phyloP scores from a whole-genome alignment of 2,329 filamentous ascomycete species.

The Pseudogymnoascus sp. region DNA sequence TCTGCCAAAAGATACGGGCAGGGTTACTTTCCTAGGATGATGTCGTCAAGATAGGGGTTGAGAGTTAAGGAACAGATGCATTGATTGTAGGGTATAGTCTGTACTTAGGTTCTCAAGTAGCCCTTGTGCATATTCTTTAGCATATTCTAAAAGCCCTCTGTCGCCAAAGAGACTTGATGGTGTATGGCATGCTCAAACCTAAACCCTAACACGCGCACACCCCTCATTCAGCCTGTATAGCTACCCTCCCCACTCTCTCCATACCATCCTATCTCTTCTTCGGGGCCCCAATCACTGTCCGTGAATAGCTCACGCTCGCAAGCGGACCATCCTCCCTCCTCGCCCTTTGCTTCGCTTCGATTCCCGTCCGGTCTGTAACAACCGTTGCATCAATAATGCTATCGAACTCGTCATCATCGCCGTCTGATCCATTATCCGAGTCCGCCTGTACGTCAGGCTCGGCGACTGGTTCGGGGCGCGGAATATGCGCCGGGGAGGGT shows the following conservation, averaged over 20 bases:
- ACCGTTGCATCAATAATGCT: conserved; percentile 87
- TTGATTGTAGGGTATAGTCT: neutral
- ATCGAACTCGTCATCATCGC: conserved; percentile 70
- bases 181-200: neutral
- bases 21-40: neutral
- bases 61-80: neutral
- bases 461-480: conserved; percentile 45
- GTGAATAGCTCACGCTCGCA: conserved; percentile 27
- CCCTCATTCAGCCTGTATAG: neutral
- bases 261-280: conserved; percentile 17
- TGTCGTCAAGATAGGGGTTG: neutral
- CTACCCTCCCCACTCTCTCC: neutral
- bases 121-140: neutral
- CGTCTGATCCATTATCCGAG: conserved; percentile 49
- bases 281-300: conserved; percentile 28
- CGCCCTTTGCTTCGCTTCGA: conserved; percentile 49
- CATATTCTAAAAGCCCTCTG: neutral
- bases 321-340: conserved; percentile 31
- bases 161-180: neutral
- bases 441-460: conserved; percentile 61
- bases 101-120: neutral
- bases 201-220: neutral
- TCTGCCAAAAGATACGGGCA: neutral
- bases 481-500: conserved; percentile 42
- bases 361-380: conserved; percentile 77